Conservation (phyloP, 2,329 filamentous ascomycete species). For the Penicillium sp. region DNA sequence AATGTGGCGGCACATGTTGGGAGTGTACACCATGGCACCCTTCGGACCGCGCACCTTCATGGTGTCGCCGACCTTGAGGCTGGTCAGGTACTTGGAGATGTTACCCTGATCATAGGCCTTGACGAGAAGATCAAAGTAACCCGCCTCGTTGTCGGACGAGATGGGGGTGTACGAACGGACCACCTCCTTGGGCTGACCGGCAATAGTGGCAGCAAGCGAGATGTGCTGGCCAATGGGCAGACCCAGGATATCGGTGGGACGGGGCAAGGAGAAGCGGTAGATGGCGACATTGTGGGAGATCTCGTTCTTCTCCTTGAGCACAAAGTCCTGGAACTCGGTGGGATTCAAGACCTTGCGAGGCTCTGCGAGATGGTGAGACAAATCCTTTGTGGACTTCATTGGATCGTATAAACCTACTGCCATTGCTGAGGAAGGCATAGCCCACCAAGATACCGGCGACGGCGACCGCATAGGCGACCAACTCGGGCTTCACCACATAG, state of each 20-base stretch:
- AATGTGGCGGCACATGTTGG: slow-evolving; percentile 93
- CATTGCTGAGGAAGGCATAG: slow-evolving; percentile 64
- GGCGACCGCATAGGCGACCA: slow-evolving; percentile 62
- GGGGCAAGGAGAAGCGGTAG: slow-evolving; percentile 88
- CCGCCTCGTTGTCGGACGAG: slow-evolving; percentile 79
- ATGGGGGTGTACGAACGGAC: slow-evolving; percentile 90
- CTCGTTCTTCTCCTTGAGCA: slow-evolving; percentile 88
- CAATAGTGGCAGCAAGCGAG: slow-evolving; percentile 77
- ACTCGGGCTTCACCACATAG: slow-evolving; percentile 72
- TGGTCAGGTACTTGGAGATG: slow-evolving; percentile 89
- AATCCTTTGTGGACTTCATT: background rate
- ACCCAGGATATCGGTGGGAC: slow-evolving; percentile 73
- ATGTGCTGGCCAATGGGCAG: slow-evolving; percentile 99
- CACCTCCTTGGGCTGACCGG: slow-evolving; percentile 73
- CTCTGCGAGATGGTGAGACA: slow-evolving; percentile 45
- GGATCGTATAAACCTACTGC: slow-evolving; percentile 56
- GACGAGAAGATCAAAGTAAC: slow-evolving; percentile 93
- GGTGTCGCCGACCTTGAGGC: slow-evolving; percentile 71
- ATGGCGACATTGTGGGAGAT: slow-evolving; percentile 98
- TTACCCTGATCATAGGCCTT: slow-evolving; percentile 97
- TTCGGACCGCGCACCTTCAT: slow-evolving; percentile 93
- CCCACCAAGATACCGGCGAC: slow-evolving; percentile 61
- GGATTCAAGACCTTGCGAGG: slow-evolving; percentile 80
- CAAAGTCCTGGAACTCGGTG: slow-evolving; percentile 81
- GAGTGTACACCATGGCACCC: slow-evolving; percentile 94